Evolutionary conservation across 1,139 yeast species (phyloP), one percentile per base, ranked within the genome.

Genomic region (Yamadazyma dendronema): DNA sequence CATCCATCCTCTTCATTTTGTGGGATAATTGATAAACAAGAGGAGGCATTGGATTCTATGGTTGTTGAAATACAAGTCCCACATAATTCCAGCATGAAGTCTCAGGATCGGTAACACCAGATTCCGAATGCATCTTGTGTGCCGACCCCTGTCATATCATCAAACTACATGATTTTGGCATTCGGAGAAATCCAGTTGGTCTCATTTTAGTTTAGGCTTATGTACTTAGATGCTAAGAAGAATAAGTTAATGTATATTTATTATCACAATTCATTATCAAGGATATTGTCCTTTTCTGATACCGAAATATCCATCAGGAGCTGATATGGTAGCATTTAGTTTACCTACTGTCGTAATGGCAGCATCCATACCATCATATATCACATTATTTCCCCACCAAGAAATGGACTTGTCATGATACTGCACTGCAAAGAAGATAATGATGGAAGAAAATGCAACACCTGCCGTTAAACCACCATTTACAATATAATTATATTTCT

Each of bases 351-450:
- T 3, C 6, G 16, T 25, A 11, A 32, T 17, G 4, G 10, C 11
- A 7, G 4, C 78, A 48, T 69, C 69, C 12, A 65, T 63, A 32
- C 68, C 65, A 56, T 70, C 74, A 68, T 62, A 61, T 43, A 57
- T 59, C 9, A 74, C 70, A 14, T 42, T 47, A 37, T 67, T 72
- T 21, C 86, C 85, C 85, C 86, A 80, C 86, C 86, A 81, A 12
- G 40, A 23, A 31, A 78, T 42, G 6, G 51, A 37, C 33, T 59
- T 62, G 16, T 57, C 62, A 35, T 69, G 65, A 45, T 65, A 74
- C 46, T 73, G 75, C 5, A 77, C 77, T 1, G 79, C 68, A 50
- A 80, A 76, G 58, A 79, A 81, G 32, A 80, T 75, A 34, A 79
- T 58, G 27, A 78, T 57, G 1, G 79, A 73, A 40, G 76, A 59